These are phyloP conservation scores for Phialophora verrucosa DNA, from an alignment of 2,329 filamentous ascomycete species.

Conservation along the genomic window DNA sequence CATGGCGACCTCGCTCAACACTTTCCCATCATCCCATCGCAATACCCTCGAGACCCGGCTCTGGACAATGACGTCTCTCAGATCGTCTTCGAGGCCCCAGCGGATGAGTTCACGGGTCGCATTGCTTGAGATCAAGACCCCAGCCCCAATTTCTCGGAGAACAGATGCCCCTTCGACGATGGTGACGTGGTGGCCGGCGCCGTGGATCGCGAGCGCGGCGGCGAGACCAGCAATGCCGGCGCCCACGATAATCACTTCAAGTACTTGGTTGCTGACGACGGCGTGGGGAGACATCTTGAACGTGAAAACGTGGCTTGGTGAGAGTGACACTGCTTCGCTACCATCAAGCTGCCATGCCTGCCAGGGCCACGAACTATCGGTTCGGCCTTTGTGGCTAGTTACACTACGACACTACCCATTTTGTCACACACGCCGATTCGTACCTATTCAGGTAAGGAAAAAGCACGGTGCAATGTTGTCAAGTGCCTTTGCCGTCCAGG, in stretches of 20 bases:
- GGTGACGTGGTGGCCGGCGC: conserved; percentile 5
- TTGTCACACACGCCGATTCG: not conserved
- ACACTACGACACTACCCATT: not conserved
- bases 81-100: conserved; percentile 13
- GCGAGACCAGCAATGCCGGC: conserved; percentile 13
- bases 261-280: not conserved
- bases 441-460: not conserved
- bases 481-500: not conserved
- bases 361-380: not conserved
- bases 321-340: not conserved
- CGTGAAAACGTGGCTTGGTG: not conserved
- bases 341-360: not conserved
- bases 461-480: not conserved
- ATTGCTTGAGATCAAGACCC: conserved; percentile 15
- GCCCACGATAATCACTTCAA: conserved; percentile 18
- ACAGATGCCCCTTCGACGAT: conserved; percentile 11
- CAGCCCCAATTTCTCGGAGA: conserved; percentile 11
- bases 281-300: conserved; percentile 6
- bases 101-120: conserved; percentile 16
- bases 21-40: conserved; percentile 10
- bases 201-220: conserved; percentile 10
- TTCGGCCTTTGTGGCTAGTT: not conserved
- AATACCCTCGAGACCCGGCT: conserved; percentile 12
- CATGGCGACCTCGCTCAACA: conserved; percentile 12
- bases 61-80: conserved; percentile 12